These are phyloP conservation scores for Cicer yamashitae DNA, from an alignment of 306 rosid species.

Conservation along the genomic window DNA sequence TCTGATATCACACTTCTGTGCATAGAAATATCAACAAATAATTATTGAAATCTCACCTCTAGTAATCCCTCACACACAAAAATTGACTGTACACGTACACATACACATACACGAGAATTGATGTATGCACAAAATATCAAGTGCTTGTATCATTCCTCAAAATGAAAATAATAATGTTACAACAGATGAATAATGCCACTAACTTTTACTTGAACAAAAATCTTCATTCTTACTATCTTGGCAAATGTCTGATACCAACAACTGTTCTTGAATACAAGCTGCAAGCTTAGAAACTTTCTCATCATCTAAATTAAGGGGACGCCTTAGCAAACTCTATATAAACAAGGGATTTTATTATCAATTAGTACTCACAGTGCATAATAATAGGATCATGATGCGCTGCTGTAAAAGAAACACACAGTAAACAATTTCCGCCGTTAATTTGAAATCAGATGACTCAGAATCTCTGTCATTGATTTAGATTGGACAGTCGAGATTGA, in stretches of 20 bases:
- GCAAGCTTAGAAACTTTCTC: conserved; percentile 74
- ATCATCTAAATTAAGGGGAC: conserved; percentile 66
- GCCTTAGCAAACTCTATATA: conserved; percentile 74
- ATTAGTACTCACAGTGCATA: conserved; percentile 13
- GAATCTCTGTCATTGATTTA: too few species aligned
- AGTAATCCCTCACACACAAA: conserved; percentile 1
- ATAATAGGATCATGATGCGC: too few species aligned
- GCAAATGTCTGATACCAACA: conserved; percentile 45
- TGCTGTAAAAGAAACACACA: too few species aligned
- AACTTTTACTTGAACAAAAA: conserved; percentile 58
- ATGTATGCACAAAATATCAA: conserved; percentile 22
- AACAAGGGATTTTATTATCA: conserved; percentile 6
- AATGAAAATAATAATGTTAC: conserved; percentile 41
- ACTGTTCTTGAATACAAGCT: conserved; percentile 66
- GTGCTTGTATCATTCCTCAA: conserved; percentile 13
- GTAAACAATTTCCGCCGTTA: too few species aligned
- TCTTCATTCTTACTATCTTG: conserved; percentile 52
- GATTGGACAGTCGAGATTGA: too few species aligned
- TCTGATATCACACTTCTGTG: conserved; percentile 1
- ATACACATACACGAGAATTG: conserved; percentile 9
- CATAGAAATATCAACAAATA: conserved; percentile 6
- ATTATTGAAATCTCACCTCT: background rate
- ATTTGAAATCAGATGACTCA: too few species aligned
- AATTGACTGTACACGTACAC: conserved; percentile 40
- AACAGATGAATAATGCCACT: conserved; percentile 49